Evolutionary conservation across 768 basidiomycete genomes (phyloP).

Genomic region (Auricularia auricula-judae): DNA sequence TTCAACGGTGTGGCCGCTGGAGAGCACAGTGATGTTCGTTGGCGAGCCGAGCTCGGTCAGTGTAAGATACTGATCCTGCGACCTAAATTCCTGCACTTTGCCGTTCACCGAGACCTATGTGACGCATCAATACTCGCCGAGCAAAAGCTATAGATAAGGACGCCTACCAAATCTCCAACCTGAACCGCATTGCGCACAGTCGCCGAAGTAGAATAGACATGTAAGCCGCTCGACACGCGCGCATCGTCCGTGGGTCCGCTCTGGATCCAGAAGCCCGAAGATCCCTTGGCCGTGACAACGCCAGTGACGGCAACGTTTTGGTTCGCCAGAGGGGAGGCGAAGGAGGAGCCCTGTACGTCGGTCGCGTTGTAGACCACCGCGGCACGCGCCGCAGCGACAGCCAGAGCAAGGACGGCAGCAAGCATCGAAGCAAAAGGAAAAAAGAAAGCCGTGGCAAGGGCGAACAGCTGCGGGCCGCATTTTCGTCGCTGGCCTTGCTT

Average conservation of each 20-base stretch:
- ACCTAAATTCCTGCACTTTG: constrained; percentile 40
- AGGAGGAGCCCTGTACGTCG: neutral
- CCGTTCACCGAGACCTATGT: constrained; percentile 25
- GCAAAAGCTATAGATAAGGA: neutral
- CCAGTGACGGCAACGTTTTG: neutral
- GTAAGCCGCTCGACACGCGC: constrained; percentile 41
- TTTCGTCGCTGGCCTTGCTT: neutral
- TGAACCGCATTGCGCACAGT: constrained; percentile 26
- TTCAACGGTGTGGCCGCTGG: constrained; percentile 32
- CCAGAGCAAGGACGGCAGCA: neutral
- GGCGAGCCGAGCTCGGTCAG: constrained; percentile 40
- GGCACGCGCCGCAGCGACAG: neutral
- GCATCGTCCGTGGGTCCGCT: constrained; percentile 33
- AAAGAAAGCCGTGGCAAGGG: neutral
- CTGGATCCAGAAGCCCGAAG: constrained; percentile 37
- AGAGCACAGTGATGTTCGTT: constrained; percentile 31
- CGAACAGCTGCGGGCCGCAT: neutral
- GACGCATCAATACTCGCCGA: neutral
- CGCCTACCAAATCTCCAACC: constrained; percentile 29
- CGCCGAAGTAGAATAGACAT: constrained; percentile 33
- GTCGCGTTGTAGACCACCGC: neutral
- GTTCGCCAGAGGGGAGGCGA: neutral
- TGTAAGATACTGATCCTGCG: constrained; percentile 33
- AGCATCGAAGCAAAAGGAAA: neutral
- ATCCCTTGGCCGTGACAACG: constrained; percentile 21